Evolutionary conservation across 805 yeast species (phyloP), one percentile per base, ranked within the genome.

Genomic region (Suhomyces faveliae): DNA sequence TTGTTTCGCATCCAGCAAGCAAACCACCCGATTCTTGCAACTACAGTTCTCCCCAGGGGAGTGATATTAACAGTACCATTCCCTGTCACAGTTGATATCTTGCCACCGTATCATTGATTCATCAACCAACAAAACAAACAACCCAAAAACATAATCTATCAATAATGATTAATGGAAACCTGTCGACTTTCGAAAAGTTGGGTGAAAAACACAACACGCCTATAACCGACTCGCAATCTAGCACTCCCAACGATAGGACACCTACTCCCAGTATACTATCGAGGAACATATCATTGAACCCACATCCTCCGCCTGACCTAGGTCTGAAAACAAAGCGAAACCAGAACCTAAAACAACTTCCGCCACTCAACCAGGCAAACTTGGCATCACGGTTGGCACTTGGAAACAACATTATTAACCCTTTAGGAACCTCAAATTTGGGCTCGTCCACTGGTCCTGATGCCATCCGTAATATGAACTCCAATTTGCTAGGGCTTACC

Each of bases 281-380:
- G n/a, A 17, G n/a, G 21, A 33, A 33, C n/a, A 33, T 27, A 12
- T n/a, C n/a, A 6, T 10, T 22, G 11, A 37, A 37, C 13, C 42
- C 43, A 9, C 35, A 40, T 19, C 43, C 35, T 11, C 35, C 43
- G n/a, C 43, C 43, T 15, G 43, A 25, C 2, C 37, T 30, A 3
- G 7, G 21, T 5, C 42, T 23, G 33, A 24, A 30, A 15, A 9
- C 30, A 27, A 27, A n/a, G 15, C n/a, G 30, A 27, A 27, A 27
- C 1, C 38, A 20, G 25, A 27, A 20, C n/a, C 20, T 42, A 13
- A 42, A 20, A 3, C 19, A 9, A 9, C 44, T 42, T 8, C 25
- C 29, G 10, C 44, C 44, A 30, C 38, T 21, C 12, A 42, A 42
- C 12, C 38, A 21, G 10, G 20, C 44, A 12, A 42, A 30, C 29